Conservation (phyloP, 331 rosid species). For the Stylosanthes scabra region DNA sequence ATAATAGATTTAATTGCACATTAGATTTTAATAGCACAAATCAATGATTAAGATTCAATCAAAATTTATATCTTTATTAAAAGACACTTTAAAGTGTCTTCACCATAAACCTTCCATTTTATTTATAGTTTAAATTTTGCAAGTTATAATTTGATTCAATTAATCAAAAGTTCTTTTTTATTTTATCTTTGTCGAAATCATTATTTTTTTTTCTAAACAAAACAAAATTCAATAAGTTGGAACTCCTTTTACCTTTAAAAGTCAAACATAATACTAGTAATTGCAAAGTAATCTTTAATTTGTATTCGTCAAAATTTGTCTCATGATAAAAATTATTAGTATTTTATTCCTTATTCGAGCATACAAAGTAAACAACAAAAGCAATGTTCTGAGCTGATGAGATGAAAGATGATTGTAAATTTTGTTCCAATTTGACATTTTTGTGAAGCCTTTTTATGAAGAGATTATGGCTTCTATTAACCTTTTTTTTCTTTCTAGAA, state of each 20-base stretch:
- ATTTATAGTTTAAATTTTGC: too few relatives aligned
- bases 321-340: background rate
- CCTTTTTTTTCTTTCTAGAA: background rate
- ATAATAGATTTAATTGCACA: too few relatives aligned
- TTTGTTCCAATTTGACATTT: background rate
- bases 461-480: background rate
- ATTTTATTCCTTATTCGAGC: background rate
- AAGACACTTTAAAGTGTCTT: too few relatives aligned
- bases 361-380: background rate
- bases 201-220: too few relatives aligned
- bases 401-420: background rate
- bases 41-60: too few relatives aligned
- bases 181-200: background rate
- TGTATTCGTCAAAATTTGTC: background rate
- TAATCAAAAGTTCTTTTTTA: background rate
- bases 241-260: background rate
- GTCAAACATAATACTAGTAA: background rate
- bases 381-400: too few relatives aligned
- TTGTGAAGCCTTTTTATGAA: background rate
- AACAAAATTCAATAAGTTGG: too few relatives aligned
- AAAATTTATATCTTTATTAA: too few relatives aligned
- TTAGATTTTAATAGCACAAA: too few relatives aligned
- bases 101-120: too few relatives aligned
- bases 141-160: background rate
- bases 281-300: background rate